Evolutionary conservation across 2,329 filamentous ascomycete species (phyloP).

Genomic region (Hypoxylon sp.): DNA sequence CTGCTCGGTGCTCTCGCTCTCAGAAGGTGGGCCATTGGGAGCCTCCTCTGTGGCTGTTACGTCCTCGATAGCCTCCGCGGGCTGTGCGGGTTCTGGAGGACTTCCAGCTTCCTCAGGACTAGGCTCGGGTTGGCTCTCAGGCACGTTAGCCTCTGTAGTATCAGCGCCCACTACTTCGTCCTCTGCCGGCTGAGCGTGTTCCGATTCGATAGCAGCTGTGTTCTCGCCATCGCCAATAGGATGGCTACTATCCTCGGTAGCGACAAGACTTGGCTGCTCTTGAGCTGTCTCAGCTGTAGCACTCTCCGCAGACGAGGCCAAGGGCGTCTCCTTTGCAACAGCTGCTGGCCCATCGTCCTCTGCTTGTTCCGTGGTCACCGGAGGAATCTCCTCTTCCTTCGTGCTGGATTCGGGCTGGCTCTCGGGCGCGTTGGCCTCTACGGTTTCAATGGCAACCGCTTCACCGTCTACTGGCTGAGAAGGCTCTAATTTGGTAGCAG

Average conservation of each 20-base stretch:
- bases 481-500: background rate
- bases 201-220: background rate
- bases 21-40: constrained; percentile 6
- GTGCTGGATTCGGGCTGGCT: background rate
- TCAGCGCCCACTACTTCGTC: constrained; percentile 2
- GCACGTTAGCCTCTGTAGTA: background rate
- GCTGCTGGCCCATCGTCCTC: background rate
- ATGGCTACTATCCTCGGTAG: background rate
- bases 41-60: constrained; percentile 13
- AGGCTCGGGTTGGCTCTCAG: constrained; percentile 4
- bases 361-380: background rate
- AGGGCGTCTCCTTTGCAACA: constrained; percentile 11
- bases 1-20: constrained; percentile 11
- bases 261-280: background rate
- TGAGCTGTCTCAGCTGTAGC: background rate
- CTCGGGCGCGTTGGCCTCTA: constrained; percentile 6
- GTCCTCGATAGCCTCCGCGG: background rate
- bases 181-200: background rate
- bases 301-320: constrained; percentile 16
- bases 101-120: background rate
- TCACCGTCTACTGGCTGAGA: constrained; percentile 3
- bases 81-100: background rate
- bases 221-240: background rate
- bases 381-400: background rate
- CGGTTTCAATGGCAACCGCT: background rate